A percentile compares a stretch with the other conserved stretches of the same genome.
Evolutionary conservation across 306 rosid genomes (phyloP).

Genomic region (Canavalia ensiformis): DNA sequence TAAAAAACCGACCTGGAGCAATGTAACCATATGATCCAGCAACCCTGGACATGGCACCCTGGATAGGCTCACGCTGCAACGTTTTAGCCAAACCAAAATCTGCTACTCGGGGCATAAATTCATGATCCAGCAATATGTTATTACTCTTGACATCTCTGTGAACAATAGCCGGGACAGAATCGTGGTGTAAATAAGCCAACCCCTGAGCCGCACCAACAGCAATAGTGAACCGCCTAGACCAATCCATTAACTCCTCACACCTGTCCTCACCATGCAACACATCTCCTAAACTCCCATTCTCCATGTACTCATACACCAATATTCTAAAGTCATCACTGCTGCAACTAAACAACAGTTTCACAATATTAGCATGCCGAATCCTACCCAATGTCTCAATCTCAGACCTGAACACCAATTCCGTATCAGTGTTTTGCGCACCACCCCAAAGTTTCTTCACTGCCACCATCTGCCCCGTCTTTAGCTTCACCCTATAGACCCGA

Average conservation of each 20-base stretch:
- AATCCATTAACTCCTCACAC: conserved; percentile 52
- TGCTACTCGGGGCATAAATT: conserved; percentile 70
- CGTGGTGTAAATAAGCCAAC: conserved; percentile 82
- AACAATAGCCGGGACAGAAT: conserved; percentile 72
- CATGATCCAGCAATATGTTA: conserved; percentile 75
- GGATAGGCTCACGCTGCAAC: conserved; percentile 47
- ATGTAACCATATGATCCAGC: conserved; percentile 92
- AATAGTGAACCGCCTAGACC: conserved; percentile 62
- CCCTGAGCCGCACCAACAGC: conserved; percentile 82
- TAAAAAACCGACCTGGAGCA: conserved; percentile 72
- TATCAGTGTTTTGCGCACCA: conserved; percentile 46
- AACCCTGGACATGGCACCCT: conserved; percentile 63
- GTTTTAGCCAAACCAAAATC: conserved; percentile 90
- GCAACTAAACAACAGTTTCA: conserved; percentile 76
- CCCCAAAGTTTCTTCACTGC: conserved; percentile 81
- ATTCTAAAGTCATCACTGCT: conserved; percentile 65
- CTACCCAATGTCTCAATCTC: conserved; percentile 80
- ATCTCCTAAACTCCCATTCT: conserved; percentile 83
- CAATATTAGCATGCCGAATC: conserved; percentile 82
- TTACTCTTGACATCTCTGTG: conserved; percentile 95
- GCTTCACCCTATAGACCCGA: conserved; percentile 64
- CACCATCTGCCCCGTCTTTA: conserved; percentile 69
- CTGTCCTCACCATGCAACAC: conserved; percentile 61
- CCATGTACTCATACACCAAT: conserved; percentile 82
- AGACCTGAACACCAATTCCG: conserved; percentile 63